phyloP scores from a whole-genome alignment of 169 alveolate species.

The Neospora caninum region DNA sequence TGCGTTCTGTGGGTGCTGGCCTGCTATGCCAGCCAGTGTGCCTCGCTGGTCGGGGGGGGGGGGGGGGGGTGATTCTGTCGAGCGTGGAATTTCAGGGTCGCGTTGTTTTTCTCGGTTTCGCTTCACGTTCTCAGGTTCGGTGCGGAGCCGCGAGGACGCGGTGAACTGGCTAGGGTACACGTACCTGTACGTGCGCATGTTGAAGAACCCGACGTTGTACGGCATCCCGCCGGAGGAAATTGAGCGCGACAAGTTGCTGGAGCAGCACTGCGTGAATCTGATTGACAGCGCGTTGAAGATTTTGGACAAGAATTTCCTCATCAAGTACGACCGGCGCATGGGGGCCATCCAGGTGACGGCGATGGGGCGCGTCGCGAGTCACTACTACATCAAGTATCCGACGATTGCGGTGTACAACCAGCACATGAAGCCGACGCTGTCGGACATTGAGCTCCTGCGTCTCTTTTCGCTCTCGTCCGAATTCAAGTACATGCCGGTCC shows the following conservation, averaged over 20 bases:
- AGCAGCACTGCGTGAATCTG: slow-evolving; percentile 63
- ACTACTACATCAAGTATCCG: slow-evolving; percentile 94
- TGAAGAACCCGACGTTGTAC: slow-evolving; percentile 90
- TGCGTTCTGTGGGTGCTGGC: no score
- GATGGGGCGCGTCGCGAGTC: slow-evolving; percentile 98
- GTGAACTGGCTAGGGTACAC: slow-evolving; percentile 97
- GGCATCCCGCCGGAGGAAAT: slow-evolving; percentile 81
- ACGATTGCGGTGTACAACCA: slow-evolving; percentile 95
- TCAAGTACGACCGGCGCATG: slow-evolving; percentile 91
- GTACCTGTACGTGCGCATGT: slow-evolving; percentile 95
- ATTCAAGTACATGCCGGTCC: slow-evolving; percentile 95
- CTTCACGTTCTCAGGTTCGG: slow-evolving; percentile 85
- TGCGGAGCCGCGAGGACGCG: slow-evolving; percentile 94
- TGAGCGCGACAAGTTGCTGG: slow-evolving; percentile 60
- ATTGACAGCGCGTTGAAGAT: slow-evolving; percentile 92
- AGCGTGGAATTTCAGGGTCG: no score
- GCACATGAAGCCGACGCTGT: slow-evolving; percentile 90
- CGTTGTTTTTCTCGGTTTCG: background rate
- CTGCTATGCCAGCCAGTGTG: no score
- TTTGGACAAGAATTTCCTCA: slow-evolving; percentile 92
- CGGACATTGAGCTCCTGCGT: slow-evolving; percentile 94
- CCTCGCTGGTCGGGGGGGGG: no score
- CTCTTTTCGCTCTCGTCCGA: slow-evolving; percentile 96
- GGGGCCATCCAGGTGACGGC: slow-evolving; percentile 92
- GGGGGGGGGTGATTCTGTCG: no score